phyloP scores from a whole-genome alignment of 2,329 filamentous ascomycete species.

The Sclerotinia borealis region DNA sequence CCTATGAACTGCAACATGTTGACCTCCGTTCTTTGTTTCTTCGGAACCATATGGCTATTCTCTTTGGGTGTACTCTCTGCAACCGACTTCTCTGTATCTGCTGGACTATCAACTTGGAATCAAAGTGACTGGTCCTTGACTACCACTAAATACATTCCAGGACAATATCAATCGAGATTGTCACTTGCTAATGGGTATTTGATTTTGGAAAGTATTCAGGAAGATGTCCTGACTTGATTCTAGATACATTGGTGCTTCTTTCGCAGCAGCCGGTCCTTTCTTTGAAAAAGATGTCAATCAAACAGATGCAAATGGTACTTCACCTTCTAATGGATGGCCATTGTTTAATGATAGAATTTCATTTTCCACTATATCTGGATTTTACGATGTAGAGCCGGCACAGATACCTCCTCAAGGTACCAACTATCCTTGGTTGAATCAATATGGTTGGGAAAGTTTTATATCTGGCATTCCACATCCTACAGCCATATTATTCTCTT shows the following conservation, averaged over 20 bases:
- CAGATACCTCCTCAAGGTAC: constrained; percentile 42
- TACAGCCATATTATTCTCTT: constrained; percentile 52
- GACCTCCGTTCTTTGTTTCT: not conserved
- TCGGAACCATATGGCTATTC: not conserved
- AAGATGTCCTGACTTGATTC: not conserved
- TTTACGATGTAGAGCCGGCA: constrained; percentile 55
- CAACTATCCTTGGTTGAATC: constrained; percentile 62
- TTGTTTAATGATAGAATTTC: constrained; percentile 56
- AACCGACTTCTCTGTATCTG: constrained; percentile 26
- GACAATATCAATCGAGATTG: constrained; percentile 30
- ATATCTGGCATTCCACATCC: constrained; percentile 68
- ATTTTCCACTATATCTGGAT: constrained; percentile 62
- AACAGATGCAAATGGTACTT: constrained; percentile 26
- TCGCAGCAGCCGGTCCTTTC: constrained; percentile 30
- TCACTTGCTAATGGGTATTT: constrained; percentile 32
- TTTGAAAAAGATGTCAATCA: constrained; percentile 31
- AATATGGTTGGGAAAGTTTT: constrained; percentile 65
- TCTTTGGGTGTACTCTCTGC: not conserved
- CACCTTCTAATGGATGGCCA: constrained; percentile 58
- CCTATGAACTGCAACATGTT: not conserved
- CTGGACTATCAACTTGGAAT: constrained; percentile 26
- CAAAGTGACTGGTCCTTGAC: constrained; percentile 30
- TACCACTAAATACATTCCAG: constrained; percentile 24
- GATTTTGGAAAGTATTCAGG: not conserved
- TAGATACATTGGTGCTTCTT: constrained; percentile 31